Conservation (phyloP, 352 stramenopile genomes). For the Phytophthora lateralis region DNA sequence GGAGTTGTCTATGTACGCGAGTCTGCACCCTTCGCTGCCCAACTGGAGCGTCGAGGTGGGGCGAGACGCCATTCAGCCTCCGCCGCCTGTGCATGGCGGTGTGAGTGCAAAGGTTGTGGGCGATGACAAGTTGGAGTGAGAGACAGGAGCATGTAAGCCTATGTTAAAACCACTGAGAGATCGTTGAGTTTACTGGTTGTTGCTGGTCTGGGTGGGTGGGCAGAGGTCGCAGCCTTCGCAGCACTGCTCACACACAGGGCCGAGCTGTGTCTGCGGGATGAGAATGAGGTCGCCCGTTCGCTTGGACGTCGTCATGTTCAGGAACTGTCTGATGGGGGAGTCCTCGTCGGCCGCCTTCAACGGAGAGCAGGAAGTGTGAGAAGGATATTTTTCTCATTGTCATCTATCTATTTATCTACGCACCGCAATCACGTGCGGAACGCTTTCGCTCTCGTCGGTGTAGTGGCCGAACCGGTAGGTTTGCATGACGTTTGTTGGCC, state of each 20-base stretch:
- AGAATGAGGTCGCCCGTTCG: conserved; percentile 73
- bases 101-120: conserved; percentile 61
- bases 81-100: conserved; percentile 15
- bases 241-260: conserved; percentile 70
- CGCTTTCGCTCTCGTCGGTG: conserved; percentile 38
- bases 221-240: conserved; percentile 66
- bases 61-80: conserved; percentile 43
- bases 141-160: conserved; percentile 9
- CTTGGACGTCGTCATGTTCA: conserved; percentile 76
- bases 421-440: conserved; percentile 56
- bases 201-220: conserved; percentile 25
- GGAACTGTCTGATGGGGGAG: conserved; percentile 51
- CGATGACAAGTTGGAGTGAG: conserved; percentile 32
- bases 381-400: not conserved
- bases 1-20: conserved; percentile 80
- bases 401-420: not conserved
- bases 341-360: conserved; percentile 49
- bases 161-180: conserved; percentile 17
- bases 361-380: not conserved
- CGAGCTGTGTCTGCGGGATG: conserved; percentile 81
- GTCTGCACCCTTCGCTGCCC: conserved; percentile 56
- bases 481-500: conserved; percentile 64
- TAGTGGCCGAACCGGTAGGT: conserved; percentile 85
- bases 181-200: conserved; percentile 18
- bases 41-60: conserved; percentile 81